Conservation (phyloP, 768 basidiomycete genomes). For the Amanita fuliginea region DNA sequence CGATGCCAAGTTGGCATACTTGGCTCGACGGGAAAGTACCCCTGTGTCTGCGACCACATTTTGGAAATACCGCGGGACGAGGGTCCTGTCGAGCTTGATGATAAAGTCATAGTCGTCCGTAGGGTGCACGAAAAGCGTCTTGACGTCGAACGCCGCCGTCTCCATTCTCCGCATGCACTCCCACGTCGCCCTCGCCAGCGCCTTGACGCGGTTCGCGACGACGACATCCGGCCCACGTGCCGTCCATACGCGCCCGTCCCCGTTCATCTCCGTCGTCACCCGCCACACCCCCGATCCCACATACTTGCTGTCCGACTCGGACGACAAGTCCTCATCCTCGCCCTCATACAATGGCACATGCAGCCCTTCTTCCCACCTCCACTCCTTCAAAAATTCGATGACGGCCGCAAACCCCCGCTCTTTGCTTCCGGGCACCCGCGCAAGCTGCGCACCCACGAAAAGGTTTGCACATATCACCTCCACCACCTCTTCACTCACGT, state of each 20-base stretch:
- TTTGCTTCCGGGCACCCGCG: constrained; percentile 53
- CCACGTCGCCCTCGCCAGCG: constrained; percentile 70
- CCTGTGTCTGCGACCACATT: constrained; percentile 42
- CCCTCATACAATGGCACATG: constrained; percentile 62
- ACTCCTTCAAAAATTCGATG: constrained; percentile 62
- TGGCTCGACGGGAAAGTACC: constrained; percentile 30
- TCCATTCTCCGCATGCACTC: constrained; percentile 43
- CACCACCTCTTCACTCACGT: constrained; percentile 67
- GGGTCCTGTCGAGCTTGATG: constrained; percentile 55
- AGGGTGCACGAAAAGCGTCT: constrained; percentile 78
- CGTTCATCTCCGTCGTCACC: constrained; percentile 70
- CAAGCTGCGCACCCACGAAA: constrained; percentile 28
- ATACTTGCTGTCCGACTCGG: neutral
- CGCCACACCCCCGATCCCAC: constrained; percentile 48
- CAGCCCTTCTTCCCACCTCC: constrained; percentile 74
- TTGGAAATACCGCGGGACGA: constrained; percentile 68
- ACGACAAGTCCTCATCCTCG: constrained; percentile 11
- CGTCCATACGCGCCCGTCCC: constrained; percentile 71
- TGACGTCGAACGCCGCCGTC: constrained; percentile 38
- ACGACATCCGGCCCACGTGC: constrained; percentile 50
- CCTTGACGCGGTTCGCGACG: constrained; percentile 61
- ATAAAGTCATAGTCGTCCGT: constrained; percentile 79
- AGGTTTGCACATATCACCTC: constrained; percentile 78
- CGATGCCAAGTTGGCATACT: constrained; percentile 33
- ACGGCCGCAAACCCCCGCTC: constrained; percentile 72